These are phyloP conservation scores for Puccinia horiana DNA, from an alignment of 1,284 basidiomycete species.

Conservation along the genomic window DNA sequence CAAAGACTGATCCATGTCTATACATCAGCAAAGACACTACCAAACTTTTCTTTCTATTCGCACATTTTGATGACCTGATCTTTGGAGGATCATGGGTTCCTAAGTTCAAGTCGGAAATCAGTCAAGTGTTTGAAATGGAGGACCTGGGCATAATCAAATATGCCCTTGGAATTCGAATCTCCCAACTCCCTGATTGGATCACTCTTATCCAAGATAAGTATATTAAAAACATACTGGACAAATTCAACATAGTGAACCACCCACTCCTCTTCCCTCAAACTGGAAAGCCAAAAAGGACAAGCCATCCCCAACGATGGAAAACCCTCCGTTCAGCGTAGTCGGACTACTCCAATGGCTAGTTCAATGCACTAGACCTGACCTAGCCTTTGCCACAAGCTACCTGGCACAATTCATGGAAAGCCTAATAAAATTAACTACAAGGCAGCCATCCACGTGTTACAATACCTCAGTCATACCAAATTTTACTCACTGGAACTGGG, in stretches of 20 bases:
- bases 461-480: not conserved
- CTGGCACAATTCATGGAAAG: too few relatives aligned
- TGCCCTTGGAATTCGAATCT: not conserved
- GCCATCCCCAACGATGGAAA: too few relatives aligned
- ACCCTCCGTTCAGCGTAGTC: not conserved
- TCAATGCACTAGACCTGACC: too few relatives aligned
- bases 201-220: not conserved
- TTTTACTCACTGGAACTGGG: not conserved
- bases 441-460: not conserved
- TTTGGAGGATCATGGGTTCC: not conserved
- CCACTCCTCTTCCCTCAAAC: not conserved
- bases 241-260: not conserved
- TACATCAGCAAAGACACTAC: not conserved
- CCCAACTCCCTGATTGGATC: not conserved
- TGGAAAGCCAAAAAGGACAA: not conserved
- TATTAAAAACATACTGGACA: not conserved
- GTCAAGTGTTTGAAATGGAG: slow-evolving; percentile 10
- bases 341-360: not conserved
- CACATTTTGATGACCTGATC: not conserved
- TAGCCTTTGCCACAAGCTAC: too few relatives aligned
- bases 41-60: not conserved
- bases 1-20: not conserved
- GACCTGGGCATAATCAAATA: not conserved
- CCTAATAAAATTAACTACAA: too few relatives aligned
- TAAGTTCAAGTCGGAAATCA: slow-evolving; percentile 13